Evolutionary conservation across 495 filamentous ascomycete species (phyloP), one percentile per base, ranked within the genome.

Genomic region (Aspergillus conjunctus): DNA sequence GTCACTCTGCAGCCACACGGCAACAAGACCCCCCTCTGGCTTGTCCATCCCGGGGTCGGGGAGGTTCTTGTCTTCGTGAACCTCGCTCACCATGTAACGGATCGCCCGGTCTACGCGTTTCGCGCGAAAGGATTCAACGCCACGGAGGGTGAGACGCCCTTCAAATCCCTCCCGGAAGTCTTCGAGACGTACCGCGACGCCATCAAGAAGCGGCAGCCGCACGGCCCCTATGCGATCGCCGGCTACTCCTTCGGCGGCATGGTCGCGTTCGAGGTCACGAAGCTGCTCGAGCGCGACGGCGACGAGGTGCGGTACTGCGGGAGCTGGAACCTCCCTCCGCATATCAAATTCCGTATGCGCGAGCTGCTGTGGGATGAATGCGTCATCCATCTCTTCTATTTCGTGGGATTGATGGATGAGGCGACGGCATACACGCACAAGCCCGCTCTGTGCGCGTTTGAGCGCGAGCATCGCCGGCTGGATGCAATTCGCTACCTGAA

Each of bases 41-140:
- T 85, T 7, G 65, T 87, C 3, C 85, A 87, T 58, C 83, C 85
- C 0, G 83, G 84, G 4, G 73, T 81, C 1, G 83, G 83, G 12
- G 84, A 86, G 52, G 70, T 85, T 0, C 72, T 87, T 1, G 77
- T 86, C 45, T 87, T 87, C 66, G 65, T 86, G 18, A 67, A 70
- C 20, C 66, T 87, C 2, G 75, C 77, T 10, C 65, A 80, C 4
- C 69, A 77, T 51, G 55, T 84, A 33, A 59, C 53, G 5, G 77
- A 83, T 54, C 82, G 85, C 0, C 79, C 81, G 0, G 70, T 86
- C 18, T 81, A 83, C 60, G 84, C 80, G 1, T 56, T 87, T 11
- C 79, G 84, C 1, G 79, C 84, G 0, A 72, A 75, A 1, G 85
- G 85, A 4, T 83, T 85, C 67, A 68, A 83, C 34, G 33, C 33